Percentiles rank a stretch among this genome's conserved stretches.
Conservation (phyloP, 306 rosid genomes). For the Mucuna pruriens region DNA sequence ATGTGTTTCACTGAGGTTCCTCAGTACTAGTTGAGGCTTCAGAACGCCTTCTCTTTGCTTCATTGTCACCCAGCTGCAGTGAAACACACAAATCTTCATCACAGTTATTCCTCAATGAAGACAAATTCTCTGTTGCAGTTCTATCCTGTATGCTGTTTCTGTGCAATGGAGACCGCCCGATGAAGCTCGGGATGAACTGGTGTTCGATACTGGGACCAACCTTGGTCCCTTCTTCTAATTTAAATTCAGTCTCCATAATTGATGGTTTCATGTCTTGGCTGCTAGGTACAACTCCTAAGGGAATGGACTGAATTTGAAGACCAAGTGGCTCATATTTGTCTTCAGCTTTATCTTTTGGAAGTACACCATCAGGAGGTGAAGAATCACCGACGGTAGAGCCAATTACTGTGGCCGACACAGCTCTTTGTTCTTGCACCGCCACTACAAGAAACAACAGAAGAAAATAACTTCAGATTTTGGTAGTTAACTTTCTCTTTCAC, state of each 20-base stretch:
- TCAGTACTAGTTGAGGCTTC: constrained; percentile 76
- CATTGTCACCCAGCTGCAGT: constrained; percentile 90
- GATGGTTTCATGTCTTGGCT: constrained; percentile 59
- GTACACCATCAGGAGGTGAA: constrained; percentile 74
- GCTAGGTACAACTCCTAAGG: constrained; percentile 64
- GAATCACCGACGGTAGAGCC: constrained; percentile 91
- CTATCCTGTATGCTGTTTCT: constrained; percentile 50
- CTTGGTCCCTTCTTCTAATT: constrained; percentile 72
- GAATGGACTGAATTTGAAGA: constrained; percentile 86
- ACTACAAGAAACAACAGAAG: constrained; percentile 50
- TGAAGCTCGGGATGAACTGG: constrained; percentile 91
- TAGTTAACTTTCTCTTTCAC: not conserved
- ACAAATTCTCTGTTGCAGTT: constrained; percentile 71
- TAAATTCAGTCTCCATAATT: constrained; percentile 67
- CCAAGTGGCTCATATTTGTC: constrained; percentile 89
- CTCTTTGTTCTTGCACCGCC: constrained; percentile 94
- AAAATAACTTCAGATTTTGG: constrained; percentile 2
- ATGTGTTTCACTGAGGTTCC: constrained; percentile 58
- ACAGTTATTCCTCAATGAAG: constrained; percentile 65
- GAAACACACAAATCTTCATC: constrained; percentile 85
- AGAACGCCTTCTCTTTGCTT: constrained; percentile 89
- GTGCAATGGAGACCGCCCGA: constrained; percentile 71
- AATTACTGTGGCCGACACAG: constrained; percentile 80
- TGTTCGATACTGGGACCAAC: constrained; percentile 79
- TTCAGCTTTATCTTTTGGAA: constrained; percentile 68